These are phyloP conservation scores for Ormosia emarginata DNA, from an alignment of 306 rosid species.

Conservation along the genomic window DNA sequence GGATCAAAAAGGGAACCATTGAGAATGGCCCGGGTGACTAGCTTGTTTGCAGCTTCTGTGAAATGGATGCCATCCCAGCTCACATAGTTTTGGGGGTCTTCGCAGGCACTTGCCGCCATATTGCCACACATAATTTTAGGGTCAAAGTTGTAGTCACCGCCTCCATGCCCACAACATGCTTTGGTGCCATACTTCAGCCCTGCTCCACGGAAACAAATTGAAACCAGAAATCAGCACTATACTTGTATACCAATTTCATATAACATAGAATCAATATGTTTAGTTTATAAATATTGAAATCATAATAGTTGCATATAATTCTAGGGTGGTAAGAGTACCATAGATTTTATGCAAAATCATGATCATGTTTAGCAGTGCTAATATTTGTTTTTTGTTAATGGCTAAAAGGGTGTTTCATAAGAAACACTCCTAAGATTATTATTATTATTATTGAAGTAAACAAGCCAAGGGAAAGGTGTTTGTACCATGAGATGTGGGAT, in stretches of 20 bases:
- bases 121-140: conserved; percentile 54
- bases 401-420: background rate
- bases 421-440: background rate
- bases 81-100: conserved; percentile 66
- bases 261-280: background rate
- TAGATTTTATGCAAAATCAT: background rate
- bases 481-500: conserved; percentile 58
- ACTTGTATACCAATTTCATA: background rate
- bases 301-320: background rate
- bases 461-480: background rate
- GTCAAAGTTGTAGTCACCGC: conserved; percentile 61
- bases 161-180: conserved; percentile 86
- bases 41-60: conserved; percentile 77
- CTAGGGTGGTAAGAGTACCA: background rate
- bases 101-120: conserved; percentile 58
- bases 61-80: conserved; percentile 92
- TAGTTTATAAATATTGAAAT: background rate
- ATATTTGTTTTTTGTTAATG: background rate
- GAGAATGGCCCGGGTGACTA: conserved; percentile 54
- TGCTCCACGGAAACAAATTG: conserved; percentile 22
- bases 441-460: background rate
- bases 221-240: background rate
- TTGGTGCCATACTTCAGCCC: conserved; percentile 53
- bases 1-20: conserved; percentile 65
- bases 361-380: background rate